A percentile compares a stretch with the other conserved stretches of the same genome.
These are phyloP conservation scores for Strobilomyces confusus DNA, from an alignment of 768 basidiomycete genomes.

Conservation along the genomic window DNA sequence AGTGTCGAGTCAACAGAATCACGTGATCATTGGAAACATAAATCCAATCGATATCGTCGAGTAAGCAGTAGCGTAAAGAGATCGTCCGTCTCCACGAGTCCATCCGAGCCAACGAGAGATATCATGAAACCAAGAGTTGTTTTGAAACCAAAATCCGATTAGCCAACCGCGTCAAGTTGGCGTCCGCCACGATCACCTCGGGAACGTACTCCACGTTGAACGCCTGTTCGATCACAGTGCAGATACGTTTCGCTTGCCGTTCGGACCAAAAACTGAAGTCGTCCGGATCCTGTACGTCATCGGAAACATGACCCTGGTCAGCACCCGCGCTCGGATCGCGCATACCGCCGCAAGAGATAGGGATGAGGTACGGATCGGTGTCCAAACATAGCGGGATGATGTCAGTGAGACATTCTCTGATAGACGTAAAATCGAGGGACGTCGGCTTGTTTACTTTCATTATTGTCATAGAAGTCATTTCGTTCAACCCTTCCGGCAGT, in stretches of 20 bases:
- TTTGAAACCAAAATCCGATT: constrained; percentile 80
- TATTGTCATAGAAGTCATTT: neutral
- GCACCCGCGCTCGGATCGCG: constrained; percentile 16
- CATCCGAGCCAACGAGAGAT: neutral
- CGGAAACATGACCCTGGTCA: constrained; percentile 7
- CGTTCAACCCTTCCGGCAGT: neutral
- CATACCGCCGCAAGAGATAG: constrained; percentile 54
- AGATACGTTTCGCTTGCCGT: constrained; percentile 86
- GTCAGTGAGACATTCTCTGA: constrained; percentile 63
- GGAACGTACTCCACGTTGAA: constrained; percentile 87
- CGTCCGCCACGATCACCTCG: constrained; percentile 91
- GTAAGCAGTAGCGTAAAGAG: neutral
- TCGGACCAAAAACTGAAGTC: constrained; percentile 96
- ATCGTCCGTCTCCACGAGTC: neutral
- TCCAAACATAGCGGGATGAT: constrained; percentile 87
- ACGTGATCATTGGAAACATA: neutral
- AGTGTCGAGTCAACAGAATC: neutral
- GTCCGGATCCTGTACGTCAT: constrained; percentile 66
- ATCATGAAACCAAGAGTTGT: constrained; percentile 41
- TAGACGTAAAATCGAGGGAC: constrained; percentile 57
- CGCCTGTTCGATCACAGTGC: constrained; percentile 67
- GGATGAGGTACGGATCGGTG: constrained; percentile 78
- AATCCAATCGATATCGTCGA: neutral
- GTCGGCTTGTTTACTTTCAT: constrained; percentile 58
- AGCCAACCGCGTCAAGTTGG: constrained; percentile 82